Evolutionary conservation across 2,329 filamentous ascomycete species (phyloP).

Genomic region (Zymoseptoria pseudotritici): DNA sequence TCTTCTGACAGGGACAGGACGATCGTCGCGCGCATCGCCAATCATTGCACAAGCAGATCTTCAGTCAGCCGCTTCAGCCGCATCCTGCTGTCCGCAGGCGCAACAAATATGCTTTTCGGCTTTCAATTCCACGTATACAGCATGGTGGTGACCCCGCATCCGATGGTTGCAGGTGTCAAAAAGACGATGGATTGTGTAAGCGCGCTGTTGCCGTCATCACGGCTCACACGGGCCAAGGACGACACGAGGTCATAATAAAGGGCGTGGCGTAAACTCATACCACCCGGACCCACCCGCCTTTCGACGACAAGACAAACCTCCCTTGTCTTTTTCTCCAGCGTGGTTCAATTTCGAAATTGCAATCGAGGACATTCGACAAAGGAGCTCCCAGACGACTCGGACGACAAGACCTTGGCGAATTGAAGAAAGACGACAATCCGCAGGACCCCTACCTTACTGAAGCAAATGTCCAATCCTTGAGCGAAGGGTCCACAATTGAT

Average conservation of each 20-base stretch:
- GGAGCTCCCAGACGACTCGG: neutral
- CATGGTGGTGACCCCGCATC: neutral
- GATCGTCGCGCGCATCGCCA: neutral
- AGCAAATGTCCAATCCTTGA: neutral
- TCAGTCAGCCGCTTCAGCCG: neutral
- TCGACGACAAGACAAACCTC: neutral
- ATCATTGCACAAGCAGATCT: neutral
- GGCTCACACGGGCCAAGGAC: neutral
- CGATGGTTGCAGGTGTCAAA: neutral
- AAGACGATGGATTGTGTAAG: neutral
- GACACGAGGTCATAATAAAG: neutral
- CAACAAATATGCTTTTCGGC: neutral
- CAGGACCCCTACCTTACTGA: neutral
- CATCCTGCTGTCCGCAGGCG: neutral
- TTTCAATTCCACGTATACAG: neutral
- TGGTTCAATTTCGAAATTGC: neutral
- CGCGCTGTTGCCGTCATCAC: neutral
- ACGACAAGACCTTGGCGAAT: neutral
- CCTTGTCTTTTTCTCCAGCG: neutral
- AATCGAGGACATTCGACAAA: neutral
- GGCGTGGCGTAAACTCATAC: neutral
- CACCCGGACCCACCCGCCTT: neutral
- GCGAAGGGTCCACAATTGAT: neutral
- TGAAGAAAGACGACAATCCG: neutral
- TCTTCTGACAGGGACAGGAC: neutral